Conservation (phyloP, 768 basidiomycete genomes). For the Favolaschia claudopus region DNA sequence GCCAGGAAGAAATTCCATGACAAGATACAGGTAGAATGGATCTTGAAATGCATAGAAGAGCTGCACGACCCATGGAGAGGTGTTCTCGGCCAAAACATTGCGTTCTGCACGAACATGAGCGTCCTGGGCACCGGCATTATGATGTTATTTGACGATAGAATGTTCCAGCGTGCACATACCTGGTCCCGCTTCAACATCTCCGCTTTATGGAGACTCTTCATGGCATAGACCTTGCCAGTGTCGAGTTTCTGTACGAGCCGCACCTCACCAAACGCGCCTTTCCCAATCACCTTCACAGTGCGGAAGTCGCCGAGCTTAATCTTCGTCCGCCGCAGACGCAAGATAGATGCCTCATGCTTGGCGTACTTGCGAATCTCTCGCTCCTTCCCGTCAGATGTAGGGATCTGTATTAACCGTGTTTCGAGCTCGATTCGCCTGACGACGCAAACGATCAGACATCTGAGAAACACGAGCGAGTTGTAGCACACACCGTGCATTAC, state of each 20-base stretch:
- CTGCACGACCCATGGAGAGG: conserved; percentile 97
- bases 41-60: conserved; percentile 99
- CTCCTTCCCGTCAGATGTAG: conserved; percentile 83
- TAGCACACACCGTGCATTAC: conserved; percentile 89
- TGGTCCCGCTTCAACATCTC: conserved; percentile 99
- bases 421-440: conserved; percentile 89
- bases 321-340: conserved; percentile 92
- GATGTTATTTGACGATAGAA: neutral
- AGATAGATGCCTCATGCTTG: conserved; percentile 86
- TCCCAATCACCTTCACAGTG: conserved; percentile 98
- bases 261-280: conserved; percentile 98
- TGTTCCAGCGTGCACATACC: conserved; percentile 54
- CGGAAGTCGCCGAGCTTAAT: conserved; percentile 93
- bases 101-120: conserved; percentile 98
- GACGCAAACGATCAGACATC: neutral
- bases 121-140: conserved; percentile 71
- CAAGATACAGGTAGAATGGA: conserved; percentile 91
- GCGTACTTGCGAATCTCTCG: conserved; percentile 88
- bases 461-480: neutral
- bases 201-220: conserved; percentile 98
- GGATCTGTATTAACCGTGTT: conserved; percentile 79
- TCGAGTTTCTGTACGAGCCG: conserved; percentile 96
- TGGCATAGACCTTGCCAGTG: conserved; percentile 97
- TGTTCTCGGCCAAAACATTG: conserved; percentile 95
- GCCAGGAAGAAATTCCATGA: conserved; percentile 88